Evolutionary conservation across 306 rosid genomes (phyloP).

Genomic region (Abrus pulchellus): DNA sequence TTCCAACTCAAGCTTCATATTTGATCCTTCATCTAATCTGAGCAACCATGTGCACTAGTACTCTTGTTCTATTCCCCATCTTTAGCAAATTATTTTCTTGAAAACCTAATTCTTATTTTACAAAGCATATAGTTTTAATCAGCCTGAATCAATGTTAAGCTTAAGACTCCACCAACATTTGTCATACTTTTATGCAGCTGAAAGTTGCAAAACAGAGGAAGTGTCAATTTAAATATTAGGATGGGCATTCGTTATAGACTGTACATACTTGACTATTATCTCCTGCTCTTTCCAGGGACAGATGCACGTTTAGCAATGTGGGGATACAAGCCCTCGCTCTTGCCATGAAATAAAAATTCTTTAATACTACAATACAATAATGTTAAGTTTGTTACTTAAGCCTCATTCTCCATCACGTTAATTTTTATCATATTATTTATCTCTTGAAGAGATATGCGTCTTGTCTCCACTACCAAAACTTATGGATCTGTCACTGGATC

Average conservation of each 20-base stretch:
- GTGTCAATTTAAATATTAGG: conserved; percentile 23
- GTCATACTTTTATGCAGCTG: conserved; percentile 15
- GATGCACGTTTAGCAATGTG: conserved; percentile 2
- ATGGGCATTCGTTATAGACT: background rate
- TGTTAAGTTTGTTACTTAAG: conserved; percentile 26
- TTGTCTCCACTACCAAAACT: background rate
- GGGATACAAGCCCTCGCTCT: conserved; percentile 1
- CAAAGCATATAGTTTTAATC: conserved; percentile 18
- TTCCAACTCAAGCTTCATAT: conserved; percentile 28
- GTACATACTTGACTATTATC: background rate
- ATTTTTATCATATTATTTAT: background rate
- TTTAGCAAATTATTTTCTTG: conserved; percentile 18
- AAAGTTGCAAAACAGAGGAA: background rate
- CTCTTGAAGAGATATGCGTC: conserved; percentile 5
- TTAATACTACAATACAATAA: background rate
- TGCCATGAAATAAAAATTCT: background rate
- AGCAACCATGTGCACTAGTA: conserved; percentile 24
- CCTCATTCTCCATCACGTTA: background rate
- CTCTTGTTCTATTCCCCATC: conserved; percentile 19
- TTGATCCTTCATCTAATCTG: conserved; percentile 18
- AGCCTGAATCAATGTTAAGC: conserved; percentile 14
- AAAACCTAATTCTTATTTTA: conserved; percentile 9
- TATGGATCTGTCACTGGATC: background rate
- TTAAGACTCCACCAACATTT: conserved; percentile 15
- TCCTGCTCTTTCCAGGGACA: background rate